phyloP scores from a whole-genome alignment of 2,329 filamentous ascomycete genomes.

The Botryotinia globosa region DNA sequence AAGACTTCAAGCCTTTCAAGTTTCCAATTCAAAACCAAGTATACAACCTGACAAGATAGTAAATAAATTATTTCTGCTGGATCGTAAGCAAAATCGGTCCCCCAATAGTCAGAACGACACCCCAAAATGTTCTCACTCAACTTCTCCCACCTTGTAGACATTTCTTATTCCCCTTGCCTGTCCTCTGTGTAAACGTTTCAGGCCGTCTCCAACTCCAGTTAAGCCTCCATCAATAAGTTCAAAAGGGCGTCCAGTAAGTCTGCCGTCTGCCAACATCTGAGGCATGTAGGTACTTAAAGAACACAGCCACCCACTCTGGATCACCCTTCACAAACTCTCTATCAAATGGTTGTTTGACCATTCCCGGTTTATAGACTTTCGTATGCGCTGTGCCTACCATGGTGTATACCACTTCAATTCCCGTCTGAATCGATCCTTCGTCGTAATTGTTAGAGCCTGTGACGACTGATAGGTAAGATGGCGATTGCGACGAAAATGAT shows the following conservation, averaged over 20 bases:
- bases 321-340: neutral
- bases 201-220: slow-evolving; percentile 45
- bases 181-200: slow-evolving; percentile 55
- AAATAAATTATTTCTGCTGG: neutral
- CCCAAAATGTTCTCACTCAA: neutral
- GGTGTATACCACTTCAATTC: neutral
- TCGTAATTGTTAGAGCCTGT: slow-evolving; percentile 6
- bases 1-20: neutral
- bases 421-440: neutral
- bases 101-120: neutral
- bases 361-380: neutral
- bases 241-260: slow-evolving; percentile 48
- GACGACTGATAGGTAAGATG: neutral
- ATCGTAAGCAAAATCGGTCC: neutral
- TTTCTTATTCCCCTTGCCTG: slow-evolving; percentile 63
- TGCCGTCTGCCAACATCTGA: slow-evolving; percentile 47
- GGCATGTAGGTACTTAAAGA: slow-evolving; percentile 15
- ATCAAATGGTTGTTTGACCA: slow-evolving; percentile 8
- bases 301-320: neutral
- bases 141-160: slow-evolving; percentile 44
- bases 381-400: slow-evolving; percentile 12
- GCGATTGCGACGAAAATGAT: neutral
- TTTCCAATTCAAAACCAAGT: neutral
- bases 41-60: neutral
- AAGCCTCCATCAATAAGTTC: slow-evolving; percentile 50